Conservation (phyloP, 257 asterid species). For the Linaria vulgaris region DNA sequence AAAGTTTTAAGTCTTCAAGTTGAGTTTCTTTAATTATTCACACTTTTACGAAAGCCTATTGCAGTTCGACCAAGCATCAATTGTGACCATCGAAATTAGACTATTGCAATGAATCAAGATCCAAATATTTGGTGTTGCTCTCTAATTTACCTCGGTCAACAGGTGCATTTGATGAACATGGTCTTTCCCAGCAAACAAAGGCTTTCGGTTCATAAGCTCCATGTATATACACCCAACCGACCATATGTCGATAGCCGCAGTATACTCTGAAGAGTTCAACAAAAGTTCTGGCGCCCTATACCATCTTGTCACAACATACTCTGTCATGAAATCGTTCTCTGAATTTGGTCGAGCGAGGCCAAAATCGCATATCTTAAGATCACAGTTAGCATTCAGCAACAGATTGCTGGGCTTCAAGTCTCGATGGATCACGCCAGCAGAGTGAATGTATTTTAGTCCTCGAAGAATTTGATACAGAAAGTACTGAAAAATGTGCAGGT, state of each 20-base stretch:
- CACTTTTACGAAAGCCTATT: no score
- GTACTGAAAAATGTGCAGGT: slow-evolving; percentile 53
- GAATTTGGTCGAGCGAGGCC: slow-evolving; percentile 90
- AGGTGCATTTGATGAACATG: slow-evolving; percentile 96
- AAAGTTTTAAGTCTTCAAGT: no score
- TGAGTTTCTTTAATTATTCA: no score
- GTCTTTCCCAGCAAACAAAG: slow-evolving; percentile 91
- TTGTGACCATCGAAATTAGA: background rate
- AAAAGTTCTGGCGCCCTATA: slow-evolving; percentile 95
- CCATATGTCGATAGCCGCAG: slow-evolving; percentile 92
- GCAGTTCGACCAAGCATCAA: no score
- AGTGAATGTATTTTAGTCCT: slow-evolving; percentile 88
- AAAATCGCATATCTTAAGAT: slow-evolving; percentile 91
- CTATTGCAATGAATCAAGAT: background rate
- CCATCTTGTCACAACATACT: slow-evolving; percentile 98
- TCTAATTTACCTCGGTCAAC: slow-evolving; percentile 52
- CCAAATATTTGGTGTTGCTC: no score
- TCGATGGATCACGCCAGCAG: slow-evolving; percentile 87
- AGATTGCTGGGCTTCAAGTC: slow-evolving; percentile 97
- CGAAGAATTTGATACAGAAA: slow-evolving; percentile 92
- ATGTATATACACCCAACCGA: slow-evolving; percentile 95
- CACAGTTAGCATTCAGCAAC: slow-evolving; percentile 79
- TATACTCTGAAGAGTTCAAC: slow-evolving; percentile 82
- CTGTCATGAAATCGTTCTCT: slow-evolving; percentile 90
- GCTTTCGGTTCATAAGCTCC: slow-evolving; percentile 95